phyloP scores from a whole-genome alignment of 768 basidiomycete genomes.

The Boletus patriciae region DNA sequence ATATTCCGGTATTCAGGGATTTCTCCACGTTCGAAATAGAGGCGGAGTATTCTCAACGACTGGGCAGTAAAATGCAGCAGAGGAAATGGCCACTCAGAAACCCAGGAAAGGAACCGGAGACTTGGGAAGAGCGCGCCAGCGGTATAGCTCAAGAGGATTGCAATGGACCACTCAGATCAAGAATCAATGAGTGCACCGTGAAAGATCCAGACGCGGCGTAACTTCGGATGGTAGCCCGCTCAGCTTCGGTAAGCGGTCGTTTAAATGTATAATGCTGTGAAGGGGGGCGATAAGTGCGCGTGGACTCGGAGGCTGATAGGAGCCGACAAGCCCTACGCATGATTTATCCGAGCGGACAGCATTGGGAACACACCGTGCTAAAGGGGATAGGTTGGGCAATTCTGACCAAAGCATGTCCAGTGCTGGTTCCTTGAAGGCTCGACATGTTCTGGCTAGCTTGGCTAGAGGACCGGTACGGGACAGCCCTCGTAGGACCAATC shows the following conservation, averaged over 20 bases:
- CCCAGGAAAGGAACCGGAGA: background rate
- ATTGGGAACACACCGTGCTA: background rate
- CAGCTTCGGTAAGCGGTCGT: conserved; percentile 1
- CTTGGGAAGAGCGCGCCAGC: background rate
- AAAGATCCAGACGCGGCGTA: conserved; percentile 6
- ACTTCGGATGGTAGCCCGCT: background rate
- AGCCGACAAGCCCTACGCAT: background rate
- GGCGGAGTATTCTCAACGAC: background rate
- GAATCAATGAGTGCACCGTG: background rate
- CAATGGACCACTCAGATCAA: background rate
- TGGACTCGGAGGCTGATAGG: too few species aligned
- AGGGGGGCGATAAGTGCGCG: background rate
- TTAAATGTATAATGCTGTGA: background rate
- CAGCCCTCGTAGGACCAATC: background rate
- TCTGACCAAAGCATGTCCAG: conserved; percentile 12
- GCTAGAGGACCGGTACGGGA: background rate
- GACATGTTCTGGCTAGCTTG: conserved; percentile 3
- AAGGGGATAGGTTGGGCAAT: background rate
- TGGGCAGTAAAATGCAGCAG: background rate
- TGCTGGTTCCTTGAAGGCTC: conserved; percentile 10
- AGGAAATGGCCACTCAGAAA: background rate
- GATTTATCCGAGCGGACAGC: background rate
- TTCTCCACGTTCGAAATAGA: background rate
- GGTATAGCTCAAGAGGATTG: background rate
- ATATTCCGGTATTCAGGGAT: background rate